Base-by-base conservation (phyloP, 225 moss, liverwort and hornwort genomes). In the Antitrichia curtipendula region DNA sequence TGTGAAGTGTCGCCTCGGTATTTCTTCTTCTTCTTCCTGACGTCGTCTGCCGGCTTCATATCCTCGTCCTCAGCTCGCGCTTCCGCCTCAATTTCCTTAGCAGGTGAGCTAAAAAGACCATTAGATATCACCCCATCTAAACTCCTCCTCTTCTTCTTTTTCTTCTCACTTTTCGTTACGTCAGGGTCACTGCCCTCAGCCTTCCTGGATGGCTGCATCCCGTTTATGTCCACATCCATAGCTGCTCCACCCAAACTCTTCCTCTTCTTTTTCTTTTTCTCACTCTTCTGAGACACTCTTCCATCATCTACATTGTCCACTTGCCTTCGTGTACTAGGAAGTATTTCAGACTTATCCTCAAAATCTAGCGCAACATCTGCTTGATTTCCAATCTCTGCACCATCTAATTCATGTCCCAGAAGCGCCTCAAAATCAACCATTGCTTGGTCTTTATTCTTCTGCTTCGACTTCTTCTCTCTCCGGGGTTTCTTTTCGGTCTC, bases 371-470 rank as follows among this genome's bases (percentile, higher is more conserved):
- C 91, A 75, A 82, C 88, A 19, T 91, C 25, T 18, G 31, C 71
- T 85, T 54, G 85, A 40, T 90, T 65, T 34, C 82, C 88, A 61
- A 50, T 71, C 43, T 86, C 90, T 74, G 72, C 84, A 79, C 40
- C 90, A 50, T 94, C 94, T 82, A 88, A 82, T 85, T 94, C 94
- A 80, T 90, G 89, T 70, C 94, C 94, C 57, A 94, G 85, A 53
- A 94, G 86, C 76, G 91, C 91, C 88, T 93, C 89, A 88, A 94
- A 94, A 87, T 94, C 90, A 53, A 90, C 16, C 86, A 90, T 76
- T 19, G 85, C 86, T 89, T 91, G 85, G 50, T 80, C 92, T 50
- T 75, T 78, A 82, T 45, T 56, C 87, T 90, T 86, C 87, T 64
- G 62, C 88, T 88, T 90, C 82, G 49, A 75, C 38, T 90, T 71